A percentile compares a stretch with the other conserved stretches of the same genome.
Evolutionary conservation across 305 asterid species (phyloP).

Genomic region (Fraxinus floribunda): DNA sequence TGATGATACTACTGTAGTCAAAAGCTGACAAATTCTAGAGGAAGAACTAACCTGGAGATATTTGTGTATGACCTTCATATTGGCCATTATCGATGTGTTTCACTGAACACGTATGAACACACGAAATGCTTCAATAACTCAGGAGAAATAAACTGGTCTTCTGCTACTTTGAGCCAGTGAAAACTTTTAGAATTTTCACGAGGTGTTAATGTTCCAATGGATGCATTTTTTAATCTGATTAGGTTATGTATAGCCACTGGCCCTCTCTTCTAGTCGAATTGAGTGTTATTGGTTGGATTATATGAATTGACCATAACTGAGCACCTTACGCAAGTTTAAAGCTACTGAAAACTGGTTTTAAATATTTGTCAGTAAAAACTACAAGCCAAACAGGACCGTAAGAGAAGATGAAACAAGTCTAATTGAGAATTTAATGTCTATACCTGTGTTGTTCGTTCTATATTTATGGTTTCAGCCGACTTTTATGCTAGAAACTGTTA

Average conservation of each 20-base stretch:
- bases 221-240: not conserved
- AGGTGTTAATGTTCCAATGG: not conserved
- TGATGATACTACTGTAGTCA: not conserved
- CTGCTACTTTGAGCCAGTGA: not conserved
- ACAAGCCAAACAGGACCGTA: not conserved
- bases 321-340: not conserved
- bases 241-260: not conserved
- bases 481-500: constrained; percentile 8
- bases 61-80: not conserved
- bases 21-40: not conserved
- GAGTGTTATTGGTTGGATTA: not conserved
- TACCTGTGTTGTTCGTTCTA: not conserved
- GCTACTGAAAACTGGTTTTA: not conserved
- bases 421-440: not conserved
- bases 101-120: not conserved
- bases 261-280: not conserved
- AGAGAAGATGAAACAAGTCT: not conserved
- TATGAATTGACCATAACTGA: not conserved
- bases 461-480: not conserved
- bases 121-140: not conserved
- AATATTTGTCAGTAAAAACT: not conserved
- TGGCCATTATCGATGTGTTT: not conserved
- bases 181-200: not conserved
- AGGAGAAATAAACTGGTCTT: not conserved
- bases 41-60: not conserved